phyloP scores from a whole-genome alignment of 2,329 filamentous ascomycete species.

The Pseudocercospora fijiensis region DNA sequence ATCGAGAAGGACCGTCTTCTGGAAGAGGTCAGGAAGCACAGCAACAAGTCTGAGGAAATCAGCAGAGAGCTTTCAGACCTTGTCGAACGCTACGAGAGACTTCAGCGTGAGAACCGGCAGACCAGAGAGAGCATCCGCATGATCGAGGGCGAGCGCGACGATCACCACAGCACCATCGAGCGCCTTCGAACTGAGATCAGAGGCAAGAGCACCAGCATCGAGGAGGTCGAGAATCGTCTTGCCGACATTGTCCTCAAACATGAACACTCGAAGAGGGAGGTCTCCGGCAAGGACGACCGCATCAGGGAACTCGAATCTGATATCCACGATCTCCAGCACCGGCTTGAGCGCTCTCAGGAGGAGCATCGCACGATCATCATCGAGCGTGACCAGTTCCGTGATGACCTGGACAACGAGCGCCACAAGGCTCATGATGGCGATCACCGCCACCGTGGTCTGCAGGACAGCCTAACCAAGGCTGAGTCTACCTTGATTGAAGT shows the following conservation, averaged over 20 bases:
- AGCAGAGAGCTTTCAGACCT: slow-evolving; percentile 28
- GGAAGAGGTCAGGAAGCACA: slow-evolving; percentile 33
- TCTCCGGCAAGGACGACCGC: slow-evolving; percentile 30
- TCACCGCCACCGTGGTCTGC: slow-evolving; percentile 27
- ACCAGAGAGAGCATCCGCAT: slow-evolving; percentile 30
- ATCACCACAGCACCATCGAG: slow-evolving; percentile 32
- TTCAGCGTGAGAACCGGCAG: slow-evolving; percentile 31
- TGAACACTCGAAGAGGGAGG: slow-evolving; percentile 32
- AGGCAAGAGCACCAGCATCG: slow-evolving; percentile 26
- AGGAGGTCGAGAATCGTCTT: slow-evolving; percentile 29
- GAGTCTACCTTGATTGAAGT: slow-evolving; percentile 27
- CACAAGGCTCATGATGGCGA: slow-evolving; percentile 28
- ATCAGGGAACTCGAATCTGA: slow-evolving; percentile 31
- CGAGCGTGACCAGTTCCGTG: slow-evolving; percentile 31
- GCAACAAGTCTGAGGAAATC: slow-evolving; percentile 28
- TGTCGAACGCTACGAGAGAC: slow-evolving; percentile 30
- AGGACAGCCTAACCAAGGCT: slow-evolving; percentile 28
- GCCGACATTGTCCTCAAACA: slow-evolving; percentile 29
- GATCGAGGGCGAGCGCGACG: slow-evolving; percentile 36
- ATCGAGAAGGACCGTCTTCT: slow-evolving; percentile 34
- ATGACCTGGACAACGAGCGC: slow-evolving; percentile 32
- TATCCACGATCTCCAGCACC: slow-evolving; percentile 26
- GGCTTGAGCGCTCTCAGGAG: slow-evolving; percentile 31
- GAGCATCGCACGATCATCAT: slow-evolving; percentile 30
- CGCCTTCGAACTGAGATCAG: slow-evolving; percentile 33